Conservation (phyloP, 306 rosid species). For the Phaseolus lunatus region DNA sequence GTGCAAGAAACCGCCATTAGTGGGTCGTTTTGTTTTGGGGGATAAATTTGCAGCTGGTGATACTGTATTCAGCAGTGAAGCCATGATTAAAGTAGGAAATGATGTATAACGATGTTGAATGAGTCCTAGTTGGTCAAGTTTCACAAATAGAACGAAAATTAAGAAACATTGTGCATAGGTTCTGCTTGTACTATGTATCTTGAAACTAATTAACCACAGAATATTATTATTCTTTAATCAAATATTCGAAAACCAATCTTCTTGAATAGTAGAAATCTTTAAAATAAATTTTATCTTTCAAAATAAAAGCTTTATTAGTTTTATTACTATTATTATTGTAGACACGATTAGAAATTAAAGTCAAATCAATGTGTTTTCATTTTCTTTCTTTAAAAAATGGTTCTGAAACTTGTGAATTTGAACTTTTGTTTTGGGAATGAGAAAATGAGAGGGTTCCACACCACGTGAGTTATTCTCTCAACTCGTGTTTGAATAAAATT, state of each 20-base stretch:
- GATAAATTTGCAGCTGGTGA: slow-evolving; percentile 56
- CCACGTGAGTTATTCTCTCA: background rate
- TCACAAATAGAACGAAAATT: slow-evolving; percentile 18
- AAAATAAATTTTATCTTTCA: too few relatives aligned
- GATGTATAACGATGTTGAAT: slow-evolving; percentile 17
- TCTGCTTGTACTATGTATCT: slow-evolving; percentile 2
- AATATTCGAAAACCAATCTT: too few relatives aligned
- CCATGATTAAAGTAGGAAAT: slow-evolving; percentile 49
- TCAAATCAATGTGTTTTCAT: too few relatives aligned
- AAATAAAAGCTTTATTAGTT: too few relatives aligned
- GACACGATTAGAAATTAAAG: too few relatives aligned
- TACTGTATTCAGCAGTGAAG: slow-evolving; percentile 62
- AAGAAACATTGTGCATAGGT: slow-evolving; percentile 29
- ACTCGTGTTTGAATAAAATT: too few relatives aligned
- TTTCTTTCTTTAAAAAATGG: background rate
- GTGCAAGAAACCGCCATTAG: slow-evolving; percentile 52
- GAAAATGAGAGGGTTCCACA: background rate
- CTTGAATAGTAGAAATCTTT: too few relatives aligned
- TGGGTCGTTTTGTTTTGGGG: slow-evolving; percentile 54
- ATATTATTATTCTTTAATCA: too few relatives aligned
- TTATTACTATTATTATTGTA: too few relatives aligned
- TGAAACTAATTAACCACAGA: slow-evolving; percentile 12
- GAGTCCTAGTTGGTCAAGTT: slow-evolving; percentile 33
- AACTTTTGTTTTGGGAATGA: background rate
- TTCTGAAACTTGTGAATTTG: background rate